phyloP scores from a whole-genome alignment of 257 asterid species.

The Linderniella brevidens region DNA sequence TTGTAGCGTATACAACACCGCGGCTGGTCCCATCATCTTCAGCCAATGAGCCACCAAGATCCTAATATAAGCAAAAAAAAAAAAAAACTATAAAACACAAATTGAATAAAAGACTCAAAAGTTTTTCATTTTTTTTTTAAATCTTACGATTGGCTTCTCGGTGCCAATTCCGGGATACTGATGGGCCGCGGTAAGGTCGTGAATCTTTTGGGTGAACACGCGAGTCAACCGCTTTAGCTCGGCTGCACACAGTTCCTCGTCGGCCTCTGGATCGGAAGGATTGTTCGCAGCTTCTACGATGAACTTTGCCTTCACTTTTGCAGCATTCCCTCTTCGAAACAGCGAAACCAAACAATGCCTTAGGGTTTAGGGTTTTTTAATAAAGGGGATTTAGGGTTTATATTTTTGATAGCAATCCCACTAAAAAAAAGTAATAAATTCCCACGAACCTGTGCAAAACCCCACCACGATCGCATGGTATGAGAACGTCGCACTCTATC shows the following conservation, averaged over 20 bases:
- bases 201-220: slow-evolving; percentile 84
- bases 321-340: slow-evolving; percentile 3
- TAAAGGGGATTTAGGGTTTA: not conserved
- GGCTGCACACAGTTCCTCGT: slow-evolving; percentile 29
- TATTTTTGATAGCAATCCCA: not conserved
- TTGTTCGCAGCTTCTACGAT: slow-evolving; percentile 6
- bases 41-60: too few species aligned
- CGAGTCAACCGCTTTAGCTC: slow-evolving; percentile 84
- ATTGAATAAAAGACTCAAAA: too few species aligned
- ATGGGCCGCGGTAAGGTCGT: slow-evolving; percentile 72
- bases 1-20: too few species aligned
- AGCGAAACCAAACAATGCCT: not conserved
- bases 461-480: slow-evolving; percentile 2
- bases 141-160: slow-evolving; percentile 74
- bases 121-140: not conserved
- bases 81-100: too few species aligned
- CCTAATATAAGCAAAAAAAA: not conserved
- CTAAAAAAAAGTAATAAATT: not conserved
- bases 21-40: too few species aligned
- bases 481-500: slow-evolving; percentile 5
- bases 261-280: slow-evolving; percentile 9
- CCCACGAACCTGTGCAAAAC: slow-evolving; percentile 3
- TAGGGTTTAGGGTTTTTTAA: not conserved
- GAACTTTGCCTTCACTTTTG: slow-evolving; percentile 1
- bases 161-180: slow-evolving; percentile 91